Base-by-base conservation (phyloP, 2,329 filamentous ascomycete genomes). In the Westerdykella sp. region DNA sequence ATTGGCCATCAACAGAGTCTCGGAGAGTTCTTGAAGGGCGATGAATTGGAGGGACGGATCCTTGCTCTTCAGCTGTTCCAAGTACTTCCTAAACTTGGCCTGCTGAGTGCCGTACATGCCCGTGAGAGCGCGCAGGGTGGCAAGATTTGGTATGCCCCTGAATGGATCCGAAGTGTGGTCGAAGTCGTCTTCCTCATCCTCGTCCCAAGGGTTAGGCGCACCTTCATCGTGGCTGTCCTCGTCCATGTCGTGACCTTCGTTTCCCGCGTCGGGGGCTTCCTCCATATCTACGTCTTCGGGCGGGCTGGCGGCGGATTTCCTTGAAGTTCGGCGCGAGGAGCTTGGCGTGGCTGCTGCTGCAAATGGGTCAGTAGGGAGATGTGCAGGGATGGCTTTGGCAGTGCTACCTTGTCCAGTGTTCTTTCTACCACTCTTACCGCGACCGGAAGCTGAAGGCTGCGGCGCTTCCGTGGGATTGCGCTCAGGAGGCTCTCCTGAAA, bases 1-100 rank as follows among this genome's bases (percentile, higher is more conserved):
- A 54, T 93, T 97, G 10, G 91, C 95, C 31, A 98, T 87, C 23
- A 98, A 75, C 5, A 98, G 74, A 42, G 97, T 83, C 67, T 98
- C 90, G 0, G 91, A 95, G 6, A 98, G 75, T 55, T 97, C 91
- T 66, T 95, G 87, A 23, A 98, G 73, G 22, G 91, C 93, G 59
- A 96, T 89, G 53, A 95, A 75, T 70, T 98, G 94, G 32, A 93
- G 72, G 0, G 89, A 90, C 5, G 84, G 80, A 51, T 96, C 88
- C 62, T 90, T 91, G 56, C 86, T 82, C 51, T 84, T 83, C 45
- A 98, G 72, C 48, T 73, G 71, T 41, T 75, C 72, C 37, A 75
- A 59, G 28, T 35, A 18, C 32, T 35, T 14, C n/a, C 16, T 12
- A 9, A 35, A 35, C n/a, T 13, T 14, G 13, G n/a, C 16, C n/a